These are phyloP conservation scores for Trametes hirsuta DNA, from an alignment of 1,284 basidiomycete species.

Conservation along the genomic window DNA sequence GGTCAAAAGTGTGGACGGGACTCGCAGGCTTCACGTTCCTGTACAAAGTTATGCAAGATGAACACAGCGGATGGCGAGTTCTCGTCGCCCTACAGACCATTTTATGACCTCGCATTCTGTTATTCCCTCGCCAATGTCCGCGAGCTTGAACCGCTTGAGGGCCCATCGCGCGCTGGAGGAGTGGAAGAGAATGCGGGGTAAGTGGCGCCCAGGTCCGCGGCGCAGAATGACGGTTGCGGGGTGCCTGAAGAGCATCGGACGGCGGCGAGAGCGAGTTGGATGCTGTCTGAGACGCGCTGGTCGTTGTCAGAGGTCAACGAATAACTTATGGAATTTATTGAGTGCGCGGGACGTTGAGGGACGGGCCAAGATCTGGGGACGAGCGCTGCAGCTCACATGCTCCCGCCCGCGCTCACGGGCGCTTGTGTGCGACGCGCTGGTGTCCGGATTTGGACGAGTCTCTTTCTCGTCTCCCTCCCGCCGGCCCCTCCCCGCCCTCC, in stretches of 20 bases:
- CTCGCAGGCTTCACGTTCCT: constrained; percentile 66
- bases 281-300: not conserved
- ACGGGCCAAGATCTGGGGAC: constrained; percentile 12
- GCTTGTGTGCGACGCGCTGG: constrained; percentile 6
- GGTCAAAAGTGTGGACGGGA: constrained; percentile 77
- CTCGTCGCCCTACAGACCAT: constrained; percentile 57
- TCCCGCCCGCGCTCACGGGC: not conserved
- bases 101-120: constrained; percentile 90
- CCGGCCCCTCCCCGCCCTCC: not conserved
- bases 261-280: not conserved
- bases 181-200: constrained; percentile 44
- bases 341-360: not conserved
- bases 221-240: constrained; percentile 1
- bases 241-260: constrained; percentile 17
- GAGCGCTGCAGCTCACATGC: constrained; percentile 2
- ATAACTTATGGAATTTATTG: constrained; percentile 2
- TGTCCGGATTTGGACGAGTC: not conserved
- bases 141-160: constrained; percentile 82
- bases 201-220: not conserved
- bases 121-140: constrained; percentile 93
- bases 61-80: not conserved
- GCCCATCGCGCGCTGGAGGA: constrained; percentile 49
- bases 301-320: constrained; percentile 3
- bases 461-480: not conserved
- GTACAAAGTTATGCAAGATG: not conserved